Percentiles rank a stretch among this genome's conserved stretches.
Conservation (phyloP, 2,329 filamentous ascomycete genomes). For the Escovopsis sp. region DNA sequence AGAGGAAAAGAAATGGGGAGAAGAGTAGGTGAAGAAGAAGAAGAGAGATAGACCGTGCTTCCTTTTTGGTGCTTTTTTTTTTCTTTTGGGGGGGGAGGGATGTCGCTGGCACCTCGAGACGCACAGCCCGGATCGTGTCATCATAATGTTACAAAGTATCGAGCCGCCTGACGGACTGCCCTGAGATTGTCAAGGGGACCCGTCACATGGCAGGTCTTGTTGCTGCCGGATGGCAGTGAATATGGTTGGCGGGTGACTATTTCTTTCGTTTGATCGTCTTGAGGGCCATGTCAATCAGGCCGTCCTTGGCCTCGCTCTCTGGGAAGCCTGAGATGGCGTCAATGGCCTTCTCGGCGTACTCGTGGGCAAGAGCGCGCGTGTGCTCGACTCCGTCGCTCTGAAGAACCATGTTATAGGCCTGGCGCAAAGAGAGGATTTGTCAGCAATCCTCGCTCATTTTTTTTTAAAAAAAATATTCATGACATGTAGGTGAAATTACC, state of each 20-base stretch:
- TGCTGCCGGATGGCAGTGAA: no score
- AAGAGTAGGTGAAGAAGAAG: no score
- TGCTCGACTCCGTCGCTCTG: constrained; percentile 80
- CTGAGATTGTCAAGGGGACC: background rate
- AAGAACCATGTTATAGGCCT: constrained; percentile 80
- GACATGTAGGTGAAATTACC: constrained; percentile 37
- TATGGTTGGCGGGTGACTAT: constrained; percentile 26
- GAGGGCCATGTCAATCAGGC: constrained; percentile 81
- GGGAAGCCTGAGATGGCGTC: constrained; percentile 74
- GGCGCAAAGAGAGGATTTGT: background rate
- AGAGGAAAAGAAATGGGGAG: no score
- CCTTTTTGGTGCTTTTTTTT: no score
- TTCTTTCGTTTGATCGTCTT: constrained; percentile 85
- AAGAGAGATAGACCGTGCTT: no score
- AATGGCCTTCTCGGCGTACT: constrained; percentile 80
- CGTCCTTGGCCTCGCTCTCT: constrained; percentile 86
- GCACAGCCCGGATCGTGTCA: no score
- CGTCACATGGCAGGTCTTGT: no score
- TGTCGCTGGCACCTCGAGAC: no score
- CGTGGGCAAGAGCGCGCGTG: constrained; percentile 76
- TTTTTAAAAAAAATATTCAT: background rate
- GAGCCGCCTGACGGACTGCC: background rate
- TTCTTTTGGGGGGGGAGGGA: background rate
- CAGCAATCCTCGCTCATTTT: background rate
- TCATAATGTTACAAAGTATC: background rate